Percentiles rank a stretch among this genome's conserved stretches.
Evolutionary conservation across 768 basidiomycete species (phyloP).

Genomic region (Lactifluus piperatus): DNA sequence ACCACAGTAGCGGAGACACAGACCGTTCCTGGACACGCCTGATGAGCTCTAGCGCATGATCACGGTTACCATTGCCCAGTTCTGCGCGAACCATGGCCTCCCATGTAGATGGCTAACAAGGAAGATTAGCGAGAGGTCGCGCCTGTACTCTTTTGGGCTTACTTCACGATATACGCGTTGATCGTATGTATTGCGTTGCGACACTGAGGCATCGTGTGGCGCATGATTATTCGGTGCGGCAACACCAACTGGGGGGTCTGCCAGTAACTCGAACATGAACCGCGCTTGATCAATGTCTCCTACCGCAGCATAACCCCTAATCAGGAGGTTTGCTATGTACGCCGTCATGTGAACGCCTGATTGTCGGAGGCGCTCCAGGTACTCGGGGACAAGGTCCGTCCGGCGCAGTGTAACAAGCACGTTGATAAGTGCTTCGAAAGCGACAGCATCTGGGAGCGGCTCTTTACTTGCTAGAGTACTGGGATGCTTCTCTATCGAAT

Average conservation of each 20-base stretch:
- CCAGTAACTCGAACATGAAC: slow-evolving; percentile 67
- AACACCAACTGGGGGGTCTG: slow-evolving; percentile 73
- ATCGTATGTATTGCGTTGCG: slow-evolving; percentile 31
- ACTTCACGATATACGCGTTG: slow-evolving; percentile 81
- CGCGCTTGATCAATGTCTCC: slow-evolving; percentile 68
- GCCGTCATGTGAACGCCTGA: slow-evolving; percentile 82
- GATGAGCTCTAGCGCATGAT: slow-evolving; percentile 59
- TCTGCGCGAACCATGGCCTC: slow-evolving; percentile 95
- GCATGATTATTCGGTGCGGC: slow-evolving; percentile 87
- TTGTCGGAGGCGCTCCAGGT: slow-evolving; percentile 50
- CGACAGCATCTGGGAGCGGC: slow-evolving; percentile 65
- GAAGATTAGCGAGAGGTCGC: background rate
- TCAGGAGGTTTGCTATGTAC: slow-evolving; percentile 85
- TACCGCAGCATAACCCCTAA: slow-evolving; percentile 59
- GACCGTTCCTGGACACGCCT: slow-evolving; percentile 66
- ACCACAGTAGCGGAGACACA: slow-evolving; percentile 15
- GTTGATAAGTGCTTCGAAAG: slow-evolving; percentile 87
- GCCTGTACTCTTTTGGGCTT: slow-evolving; percentile 20
- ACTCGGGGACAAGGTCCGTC: slow-evolving; percentile 65
- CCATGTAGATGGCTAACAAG: slow-evolving; percentile 75
- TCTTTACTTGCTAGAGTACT: slow-evolving; percentile 29
- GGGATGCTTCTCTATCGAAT: slow-evolving; percentile 54
- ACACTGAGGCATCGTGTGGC: slow-evolving; percentile 44
- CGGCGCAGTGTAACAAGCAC: slow-evolving; percentile 72
- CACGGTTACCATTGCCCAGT: slow-evolving; percentile 65